Percentiles rank a stretch among this genome's conserved stretches.
Conservation (phyloP, 2,329 filamentous ascomycete species). For the Paecilomyces sp. region DNA sequence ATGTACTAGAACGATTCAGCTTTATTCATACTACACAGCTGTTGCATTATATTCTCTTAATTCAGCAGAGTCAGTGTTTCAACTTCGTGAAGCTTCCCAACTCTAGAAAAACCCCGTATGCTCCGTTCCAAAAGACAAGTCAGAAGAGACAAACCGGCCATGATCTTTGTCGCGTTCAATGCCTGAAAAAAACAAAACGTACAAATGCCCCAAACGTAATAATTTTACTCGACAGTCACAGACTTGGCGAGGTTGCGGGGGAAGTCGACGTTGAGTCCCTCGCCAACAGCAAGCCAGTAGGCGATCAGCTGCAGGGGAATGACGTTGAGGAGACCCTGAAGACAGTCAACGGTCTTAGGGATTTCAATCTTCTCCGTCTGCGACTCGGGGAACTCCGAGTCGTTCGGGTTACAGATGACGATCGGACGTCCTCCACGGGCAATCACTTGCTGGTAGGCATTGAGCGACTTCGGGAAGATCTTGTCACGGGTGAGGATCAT, state of each 20-base stretch:
- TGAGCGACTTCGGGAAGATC: conserved; percentile 97
- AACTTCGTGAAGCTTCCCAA: not conserved
- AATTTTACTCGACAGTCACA: conserved; percentile 85
- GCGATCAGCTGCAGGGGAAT: conserved; percentile 96
- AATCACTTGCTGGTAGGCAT: conserved; percentile 98
- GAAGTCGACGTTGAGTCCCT: conserved; percentile 97
- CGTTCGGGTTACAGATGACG: conserved; percentile 90
- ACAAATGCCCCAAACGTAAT: not conserved
- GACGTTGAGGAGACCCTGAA: conserved; percentile 96
- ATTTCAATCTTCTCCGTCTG: conserved; percentile 97
- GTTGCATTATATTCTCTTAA: not conserved
- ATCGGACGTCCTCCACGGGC: conserved; percentile 93
- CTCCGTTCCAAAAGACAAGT: not conserved
- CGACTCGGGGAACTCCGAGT: conserved; percentile 79
- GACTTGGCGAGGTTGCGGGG: conserved; percentile 98
- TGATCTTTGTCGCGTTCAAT: not conserved
- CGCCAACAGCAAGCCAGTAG: conserved; percentile 96
- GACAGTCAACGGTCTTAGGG: conserved; percentile 85
- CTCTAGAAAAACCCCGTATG: not conserved
- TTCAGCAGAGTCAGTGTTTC: not conserved
- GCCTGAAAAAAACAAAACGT: not conserved
- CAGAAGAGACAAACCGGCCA: not conserved
- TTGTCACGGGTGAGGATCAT: conserved; percentile 98
- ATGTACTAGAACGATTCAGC: not conserved
- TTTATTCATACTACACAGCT: not conserved